phyloP scores from a whole-genome alignment of 2,329 filamentous ascomycete species.

The Biscogniauxia marginata region DNA sequence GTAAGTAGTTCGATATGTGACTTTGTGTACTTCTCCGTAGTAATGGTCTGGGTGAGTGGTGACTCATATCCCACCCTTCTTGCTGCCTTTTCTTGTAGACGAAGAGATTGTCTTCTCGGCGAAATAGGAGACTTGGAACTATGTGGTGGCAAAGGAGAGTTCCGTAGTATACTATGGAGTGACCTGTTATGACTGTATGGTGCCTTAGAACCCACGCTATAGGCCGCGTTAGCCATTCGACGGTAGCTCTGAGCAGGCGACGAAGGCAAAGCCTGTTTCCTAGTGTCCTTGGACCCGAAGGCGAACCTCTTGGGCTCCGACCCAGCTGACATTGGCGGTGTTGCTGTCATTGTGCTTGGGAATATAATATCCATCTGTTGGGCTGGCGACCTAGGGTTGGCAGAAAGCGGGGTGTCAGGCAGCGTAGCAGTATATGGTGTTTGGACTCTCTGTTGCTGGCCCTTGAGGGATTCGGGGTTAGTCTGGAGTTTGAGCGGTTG shows the following conservation, averaged over 20 bases:
- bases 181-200: conserved; percentile 60
- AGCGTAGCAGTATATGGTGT: conserved; percentile 47
- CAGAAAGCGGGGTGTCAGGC: conserved; percentile 55
- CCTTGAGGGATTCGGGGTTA: conserved; percentile 31
- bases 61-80: conserved; percentile 62
- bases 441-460: conserved; percentile 35
- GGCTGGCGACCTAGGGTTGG: conserved; percentile 48
- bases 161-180: conserved; percentile 64
- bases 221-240: conserved; percentile 35
- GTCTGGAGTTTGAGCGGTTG: conserved; percentile 40
- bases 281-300: conserved; percentile 40
- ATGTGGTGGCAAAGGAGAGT: conserved; percentile 60
- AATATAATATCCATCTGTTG: conserved; percentile 45
- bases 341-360: conserved; percentile 59
- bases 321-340: conserved; percentile 56
- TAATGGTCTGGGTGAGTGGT: conserved; percentile 63
- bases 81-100: conserved; percentile 53
- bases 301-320: conserved; percentile 44
- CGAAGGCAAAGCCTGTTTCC: conserved; percentile 18
- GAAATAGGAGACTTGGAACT: conserved; percentile 51
- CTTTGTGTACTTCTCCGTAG: conserved; percentile 59
- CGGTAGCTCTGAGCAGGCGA: conserved; percentile 41
- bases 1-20: conserved; percentile 63
- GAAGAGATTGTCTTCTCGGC: conserved; percentile 52
- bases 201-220: conserved; percentile 32